phyloP scores from a whole-genome alignment of 1,284 basidiomycete species.

The Wallemia hederae region DNA sequence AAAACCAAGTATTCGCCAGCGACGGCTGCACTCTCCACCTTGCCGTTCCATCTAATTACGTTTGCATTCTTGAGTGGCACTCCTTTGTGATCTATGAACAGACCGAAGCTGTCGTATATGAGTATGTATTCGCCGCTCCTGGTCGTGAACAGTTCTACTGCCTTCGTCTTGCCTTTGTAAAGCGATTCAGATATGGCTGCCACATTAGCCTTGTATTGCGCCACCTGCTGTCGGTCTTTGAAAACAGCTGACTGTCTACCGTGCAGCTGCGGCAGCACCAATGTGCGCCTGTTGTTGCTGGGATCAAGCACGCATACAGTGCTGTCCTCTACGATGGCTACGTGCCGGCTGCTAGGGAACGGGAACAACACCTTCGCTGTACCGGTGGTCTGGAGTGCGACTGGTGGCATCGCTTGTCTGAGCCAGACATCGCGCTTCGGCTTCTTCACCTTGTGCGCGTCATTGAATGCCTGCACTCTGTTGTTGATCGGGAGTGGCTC shows the following conservation, averaged over 20 bases:
- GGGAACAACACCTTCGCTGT: neutral
- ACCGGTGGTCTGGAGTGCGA: neutral
- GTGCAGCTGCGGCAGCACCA: neutral
- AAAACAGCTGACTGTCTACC: neutral
- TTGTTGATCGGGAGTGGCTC: neutral
- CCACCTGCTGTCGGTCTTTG: neutral
- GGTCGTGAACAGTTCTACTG: neutral
- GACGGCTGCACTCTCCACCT: neutral
- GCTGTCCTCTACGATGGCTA: neutral
- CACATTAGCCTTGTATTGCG: neutral
- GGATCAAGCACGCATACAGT: neutral
- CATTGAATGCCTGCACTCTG: neutral
- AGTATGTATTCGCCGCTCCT: neutral
- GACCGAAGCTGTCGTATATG: neutral
- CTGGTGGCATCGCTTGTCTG: neutral
- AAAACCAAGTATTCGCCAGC: neutral
- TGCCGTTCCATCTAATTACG: neutral
- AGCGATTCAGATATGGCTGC: neutral
- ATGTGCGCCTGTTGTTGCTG: neutral
- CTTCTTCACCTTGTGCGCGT: neutral
- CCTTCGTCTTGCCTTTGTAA: neutral
- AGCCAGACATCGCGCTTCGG: neutral
- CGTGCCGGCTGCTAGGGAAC: neutral
- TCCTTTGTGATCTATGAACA: neutral
- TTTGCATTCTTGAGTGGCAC: neutral